Base-by-base conservation (phyloP, 2,329 filamentous ascomycete genomes). In the Chalaropsis ovoidea region DNA sequence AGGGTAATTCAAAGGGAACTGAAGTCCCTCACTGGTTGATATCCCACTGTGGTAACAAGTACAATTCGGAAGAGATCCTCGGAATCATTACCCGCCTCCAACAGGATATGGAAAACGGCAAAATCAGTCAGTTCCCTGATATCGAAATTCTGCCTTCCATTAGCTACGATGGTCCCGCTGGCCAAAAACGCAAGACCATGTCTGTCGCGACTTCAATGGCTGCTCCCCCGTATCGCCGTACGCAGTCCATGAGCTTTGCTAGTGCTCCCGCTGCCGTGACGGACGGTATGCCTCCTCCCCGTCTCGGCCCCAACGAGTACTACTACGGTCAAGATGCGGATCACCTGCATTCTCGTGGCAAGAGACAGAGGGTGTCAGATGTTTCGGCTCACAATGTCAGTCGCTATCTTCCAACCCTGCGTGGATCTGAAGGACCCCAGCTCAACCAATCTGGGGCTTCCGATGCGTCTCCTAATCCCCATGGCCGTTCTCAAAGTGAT, bases 71-170 rank as follows among this genome's bases (percentile, higher is more conserved):
- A 1, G 74, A 79, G 63, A 80, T 84, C 60, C 70, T 78, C 27
- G 72, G 74, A 5, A 77, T 84, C n/a, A 76, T 81, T 3, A 72
- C 73, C 0, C 76, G 75, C 0, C 74, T 84, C 7, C 74, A 77
- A 69, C 65, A 70, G 0, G 78, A 81, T 58, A 77, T 84, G 62
- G 72, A 77, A 27, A 68, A 72, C 8, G 76, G 76, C 11, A 70
- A 71, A 0, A 71, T 81, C 42, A 72, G 71, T 3, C 77, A 80
- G 65, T 78, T 84, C 1, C 82, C 82, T 0, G 82, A 84, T 67
- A 81, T 85, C 65, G 82, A 85, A 73, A 81, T 85, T 19, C 75
- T 85, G 3, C 81, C 82, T 1, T 79, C 81, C 67, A 81, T 84
- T 15, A 65, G 63, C 27, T 67, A 65, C 27, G 66, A 65, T 47